A percentile compares a stretch with the other conserved stretches of the same genome.
Evolutionary conservation across 2,329 filamentous ascomycete species (phyloP).

Genomic region (Fusarium vanettenii): DNA sequence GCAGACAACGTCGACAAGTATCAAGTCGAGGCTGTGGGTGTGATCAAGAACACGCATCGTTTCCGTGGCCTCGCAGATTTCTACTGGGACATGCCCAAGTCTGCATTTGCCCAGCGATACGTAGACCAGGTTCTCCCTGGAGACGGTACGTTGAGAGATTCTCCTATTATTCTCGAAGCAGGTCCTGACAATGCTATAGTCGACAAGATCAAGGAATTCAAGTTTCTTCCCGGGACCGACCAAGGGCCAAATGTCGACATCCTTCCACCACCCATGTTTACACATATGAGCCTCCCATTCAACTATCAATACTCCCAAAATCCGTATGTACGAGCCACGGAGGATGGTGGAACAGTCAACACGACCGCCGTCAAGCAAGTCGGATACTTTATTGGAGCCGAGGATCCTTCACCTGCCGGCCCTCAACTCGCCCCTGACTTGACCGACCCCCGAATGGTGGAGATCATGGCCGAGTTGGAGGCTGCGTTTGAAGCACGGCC

Average conservation of each 20-base stretch:
- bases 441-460: slow-evolving; percentile 70
- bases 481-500: slow-evolving; percentile 78
- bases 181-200: slow-evolving; percentile 48
- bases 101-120: slow-evolving; percentile 77
- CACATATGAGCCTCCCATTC: slow-evolving; percentile 79
- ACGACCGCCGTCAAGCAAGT: slow-evolving; percentile 69
- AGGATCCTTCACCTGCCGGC: slow-evolving; percentile 70
- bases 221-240: slow-evolving; percentile 72
- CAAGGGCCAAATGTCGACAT: slow-evolving; percentile 73
- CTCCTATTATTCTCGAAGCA: neutral
- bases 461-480: slow-evolving; percentile 72
- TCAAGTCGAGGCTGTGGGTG: slow-evolving; percentile 75
- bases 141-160: slow-evolving; percentile 63
- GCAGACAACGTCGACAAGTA: slow-evolving; percentile 78
- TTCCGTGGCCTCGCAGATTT: slow-evolving; percentile 92
- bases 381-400: slow-evolving; percentile 68
- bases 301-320: slow-evolving; percentile 89
- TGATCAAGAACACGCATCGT: slow-evolving; percentile 83
- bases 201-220: slow-evolving; percentile 69
- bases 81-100: slow-evolving; percentile 78
- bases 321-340: slow-evolving; percentile 75
- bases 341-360: slow-evolving; percentile 67
- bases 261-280: slow-evolving; percentile 83
- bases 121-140: slow-evolving; percentile 77
- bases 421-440: slow-evolving; percentile 71